Conservation (phyloP, 352 stramenopile genomes). For the Thalassiosira exigua region DNA sequence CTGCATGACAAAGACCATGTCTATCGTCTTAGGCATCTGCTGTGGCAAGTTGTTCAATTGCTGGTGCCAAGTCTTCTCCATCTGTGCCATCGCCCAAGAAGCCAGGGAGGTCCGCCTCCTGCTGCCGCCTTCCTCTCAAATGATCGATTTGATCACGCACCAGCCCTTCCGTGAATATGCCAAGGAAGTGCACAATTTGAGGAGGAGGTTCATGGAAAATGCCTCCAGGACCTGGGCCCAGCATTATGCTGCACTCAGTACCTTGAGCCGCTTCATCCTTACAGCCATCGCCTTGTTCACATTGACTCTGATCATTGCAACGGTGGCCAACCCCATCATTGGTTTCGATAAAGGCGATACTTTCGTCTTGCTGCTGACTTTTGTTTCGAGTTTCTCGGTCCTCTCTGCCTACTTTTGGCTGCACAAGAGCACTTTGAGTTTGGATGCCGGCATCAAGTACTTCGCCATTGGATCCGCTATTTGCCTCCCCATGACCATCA, state of each 20-base stretch:
- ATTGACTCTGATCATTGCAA: constrained; percentile 52
- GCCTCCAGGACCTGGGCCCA: constrained; percentile 56
- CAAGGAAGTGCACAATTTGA: constrained; percentile 74
- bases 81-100: constrained; percentile 82
- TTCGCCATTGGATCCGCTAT: constrained; percentile 81
- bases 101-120: constrained; percentile 77
- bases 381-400: constrained; percentile 77
- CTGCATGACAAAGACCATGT: constrained; percentile 62
- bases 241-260: constrained; percentile 76
- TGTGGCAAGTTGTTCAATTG: constrained; percentile 75
- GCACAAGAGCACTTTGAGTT: constrained; percentile 81
- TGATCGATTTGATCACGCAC: constrained; percentile 81
- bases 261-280: constrained; percentile 75
- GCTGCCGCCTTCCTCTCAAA: constrained; percentile 71
- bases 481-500: constrained; percentile 69
- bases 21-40: constrained; percentile 63
- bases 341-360: constrained; percentile 75
- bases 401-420: constrained; percentile 81
- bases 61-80: constrained; percentile 79
- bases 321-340: constrained; percentile 69
- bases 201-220: constrained; percentile 63
- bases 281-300: constrained; percentile 51
- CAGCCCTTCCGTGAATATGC: constrained; percentile 83
- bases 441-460: constrained; percentile 84
- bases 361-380: constrained; percentile 78